phyloP scores from a whole-genome alignment of 371 early-diverging fungal species.

The Zopfochytrium polystomum region DNA sequence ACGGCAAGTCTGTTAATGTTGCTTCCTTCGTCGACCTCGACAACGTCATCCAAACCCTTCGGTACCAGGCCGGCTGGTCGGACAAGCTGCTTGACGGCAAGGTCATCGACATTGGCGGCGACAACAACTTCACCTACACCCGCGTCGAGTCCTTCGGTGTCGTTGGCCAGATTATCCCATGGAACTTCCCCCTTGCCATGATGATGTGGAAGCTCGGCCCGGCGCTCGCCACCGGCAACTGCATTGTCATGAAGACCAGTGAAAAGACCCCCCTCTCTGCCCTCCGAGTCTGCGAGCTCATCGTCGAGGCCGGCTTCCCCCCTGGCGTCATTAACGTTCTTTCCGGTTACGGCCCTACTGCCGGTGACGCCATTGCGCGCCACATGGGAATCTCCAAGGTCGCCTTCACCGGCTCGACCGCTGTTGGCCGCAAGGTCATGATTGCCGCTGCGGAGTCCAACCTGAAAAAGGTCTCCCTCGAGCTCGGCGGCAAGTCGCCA shows the following conservation, averaged over 20 bases:
- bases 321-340: slow-evolving; percentile 79
- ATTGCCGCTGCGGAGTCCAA: slow-evolving; percentile 63
- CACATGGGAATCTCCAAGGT: slow-evolving; percentile 51
- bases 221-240: slow-evolving; percentile 37
- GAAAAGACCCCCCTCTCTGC: slow-evolving; percentile 84
- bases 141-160: slow-evolving; percentile 42
- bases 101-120: not conserved
- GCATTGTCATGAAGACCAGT: slow-evolving; percentile 59
- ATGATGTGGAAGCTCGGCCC: slow-evolving; percentile 42
- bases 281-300: slow-evolving; percentile 72
- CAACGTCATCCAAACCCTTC: slow-evolving; percentile 1
- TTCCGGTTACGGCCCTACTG: slow-evolving; percentile 30
- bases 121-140: slow-evolving; percentile 26
- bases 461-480: slow-evolving; percentile 76
- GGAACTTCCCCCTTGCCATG: slow-evolving; percentile 36
- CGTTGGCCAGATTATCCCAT: slow-evolving; percentile 36
- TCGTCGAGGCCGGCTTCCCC: slow-evolving; percentile 78
- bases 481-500: slow-evolving; percentile 90
- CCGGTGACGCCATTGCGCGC: slow-evolving; percentile 59
- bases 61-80: slow-evolving; percentile 43
- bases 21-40: slow-evolving; percentile 11
- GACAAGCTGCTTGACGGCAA: slow-evolving; percentile 38
- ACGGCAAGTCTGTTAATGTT: slow-evolving; percentile 66
- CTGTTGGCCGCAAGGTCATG: slow-evolving; percentile 68
- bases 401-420: slow-evolving; percentile 76